Percentiles rank a stretch among this genome's conserved stretches.
These are phyloP conservation scores for Plantago coronopus DNA, from an alignment of 305 asterid species.

Conservation along the genomic window DNA sequence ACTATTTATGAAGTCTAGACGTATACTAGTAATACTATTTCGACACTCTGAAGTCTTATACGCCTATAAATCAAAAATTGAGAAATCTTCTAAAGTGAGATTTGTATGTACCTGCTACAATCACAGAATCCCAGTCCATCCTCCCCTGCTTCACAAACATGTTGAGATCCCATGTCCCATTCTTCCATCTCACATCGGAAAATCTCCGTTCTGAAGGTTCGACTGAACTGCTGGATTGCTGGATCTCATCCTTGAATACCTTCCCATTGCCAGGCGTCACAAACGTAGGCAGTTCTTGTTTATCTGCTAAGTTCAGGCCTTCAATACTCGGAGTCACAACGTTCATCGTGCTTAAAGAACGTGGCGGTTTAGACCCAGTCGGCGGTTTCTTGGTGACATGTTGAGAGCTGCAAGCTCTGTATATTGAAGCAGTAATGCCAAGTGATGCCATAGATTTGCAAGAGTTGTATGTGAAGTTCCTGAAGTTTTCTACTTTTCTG, in stretches of 20 bases:
- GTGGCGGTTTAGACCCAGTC: constrained; percentile 21
- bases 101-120: constrained; percentile 49
- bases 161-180: constrained; percentile 76
- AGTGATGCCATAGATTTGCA: constrained; percentile 42
- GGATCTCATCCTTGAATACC: constrained; percentile 19
- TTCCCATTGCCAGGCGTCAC: constrained; percentile 1
- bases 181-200: constrained; percentile 53
- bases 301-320: constrained; percentile 23
- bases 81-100: too few relatives aligned
- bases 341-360: constrained; percentile 23
- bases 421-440: constrained; percentile 41
- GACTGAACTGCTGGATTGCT: constrained; percentile 4
- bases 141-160: constrained; percentile 60
- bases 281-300: constrained; percentile 18
- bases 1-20: too few relatives aligned
- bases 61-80: too few relatives aligned
- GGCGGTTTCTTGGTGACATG: constrained; percentile 34
- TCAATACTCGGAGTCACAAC: constrained; percentile 36
- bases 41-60: too few relatives aligned
- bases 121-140: constrained; percentile 72
- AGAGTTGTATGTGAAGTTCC: constrained; percentile 8
- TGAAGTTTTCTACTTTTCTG: constrained; percentile 8
- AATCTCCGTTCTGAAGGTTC: constrained; percentile 28
- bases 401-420: constrained; percentile 40
- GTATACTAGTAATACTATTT: too few relatives aligned